These are phyloP conservation scores for Candida maris DNA, from an alignment of 805 yeast species.

Conservation along the genomic window DNA sequence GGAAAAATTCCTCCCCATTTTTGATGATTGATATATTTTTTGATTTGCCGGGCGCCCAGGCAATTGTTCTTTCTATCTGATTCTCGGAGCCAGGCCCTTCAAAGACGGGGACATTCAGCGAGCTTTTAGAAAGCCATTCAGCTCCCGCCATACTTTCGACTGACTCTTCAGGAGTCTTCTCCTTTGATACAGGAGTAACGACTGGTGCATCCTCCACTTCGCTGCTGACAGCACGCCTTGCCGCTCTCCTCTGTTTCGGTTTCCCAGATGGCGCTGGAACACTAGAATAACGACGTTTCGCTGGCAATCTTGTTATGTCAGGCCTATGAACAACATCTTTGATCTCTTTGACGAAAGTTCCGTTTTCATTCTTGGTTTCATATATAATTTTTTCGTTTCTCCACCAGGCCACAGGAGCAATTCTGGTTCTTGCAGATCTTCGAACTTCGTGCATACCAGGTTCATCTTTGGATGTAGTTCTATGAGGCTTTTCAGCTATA, in stretches of 20 bases:
- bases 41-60: slow-evolving; percentile 61
- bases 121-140: slow-evolving; percentile 48
- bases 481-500: background rate
- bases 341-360: slow-evolving; percentile 52
- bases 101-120: slow-evolving; percentile 45
- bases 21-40: slow-evolving; percentile 39
- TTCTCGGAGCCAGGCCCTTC: slow-evolving; percentile 47
- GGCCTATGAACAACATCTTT: slow-evolving; percentile 54
- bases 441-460: slow-evolving; percentile 38
- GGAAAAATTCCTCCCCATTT: slow-evolving; percentile 50
- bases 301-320: slow-evolving; percentile 22
- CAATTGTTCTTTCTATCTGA: slow-evolving; percentile 46
- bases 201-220: slow-evolving; percentile 22
- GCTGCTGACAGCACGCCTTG: slow-evolving; percentile 7
- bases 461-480: background rate
- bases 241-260: slow-evolving; percentile 21
- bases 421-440: slow-evolving; percentile 60
- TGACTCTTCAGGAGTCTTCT: slow-evolving; percentile 36
- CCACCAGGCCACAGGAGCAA: slow-evolving; percentile 81
- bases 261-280: slow-evolving; percentile 8
- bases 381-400: slow-evolving; percentile 74
- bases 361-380: slow-evolving; percentile 39
- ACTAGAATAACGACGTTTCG: slow-evolving; percentile 13
- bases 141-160: slow-evolving; percentile 37
- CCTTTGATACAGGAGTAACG: slow-evolving; percentile 1